Conservation (phyloP, 116 monocot genomes). For the Phalaenopsis hybrid region DNA sequence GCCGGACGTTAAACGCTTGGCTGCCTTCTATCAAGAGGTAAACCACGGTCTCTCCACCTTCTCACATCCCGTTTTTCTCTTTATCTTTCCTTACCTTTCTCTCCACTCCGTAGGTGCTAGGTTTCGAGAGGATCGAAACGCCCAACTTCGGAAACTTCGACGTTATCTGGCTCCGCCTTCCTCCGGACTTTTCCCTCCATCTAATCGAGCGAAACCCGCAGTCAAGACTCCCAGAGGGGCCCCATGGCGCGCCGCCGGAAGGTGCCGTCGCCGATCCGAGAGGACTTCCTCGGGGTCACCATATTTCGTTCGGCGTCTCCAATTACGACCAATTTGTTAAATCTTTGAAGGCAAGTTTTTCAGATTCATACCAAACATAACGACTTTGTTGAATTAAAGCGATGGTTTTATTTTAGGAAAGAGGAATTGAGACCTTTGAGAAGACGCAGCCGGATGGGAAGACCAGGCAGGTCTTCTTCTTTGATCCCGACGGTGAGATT, state of each 20-base stretch:
- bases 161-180: slow-evolving; percentile 61
- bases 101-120: slow-evolving; percentile 38
- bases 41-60: not conserved
- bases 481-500: slow-evolving; percentile 75
- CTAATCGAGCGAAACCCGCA: slow-evolving; percentile 71
- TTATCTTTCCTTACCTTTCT: not conserved
- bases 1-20: slow-evolving; percentile 63
- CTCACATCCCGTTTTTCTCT: not conserved
- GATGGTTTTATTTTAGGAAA: slow-evolving; percentile 28
- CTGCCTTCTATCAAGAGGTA: slow-evolving; percentile 77
- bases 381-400: not conserved
- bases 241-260: slow-evolving; percentile 7
- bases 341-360: slow-evolving; percentile 32
- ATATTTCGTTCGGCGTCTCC: slow-evolving; percentile 53
- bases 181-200: slow-evolving; percentile 51
- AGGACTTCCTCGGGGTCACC: slow-evolving; percentile 54
- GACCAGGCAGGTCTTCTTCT: slow-evolving; percentile 90
- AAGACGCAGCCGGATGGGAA: slow-evolving; percentile 62
- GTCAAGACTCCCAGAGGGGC: slow-evolving; percentile 51
- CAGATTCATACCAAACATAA: not conserved
- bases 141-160: slow-evolving; percentile 56
- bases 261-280: slow-evolving; percentile 33
- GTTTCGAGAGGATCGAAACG: slow-evolving; percentile 60
- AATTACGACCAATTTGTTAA: slow-evolving; percentile 53
- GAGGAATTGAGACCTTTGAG: slow-evolving; percentile 56